These are phyloP conservation scores for Fusarium lateritium DNA, from an alignment of 2,329 filamentous ascomycete species.

Conservation along the genomic window DNA sequence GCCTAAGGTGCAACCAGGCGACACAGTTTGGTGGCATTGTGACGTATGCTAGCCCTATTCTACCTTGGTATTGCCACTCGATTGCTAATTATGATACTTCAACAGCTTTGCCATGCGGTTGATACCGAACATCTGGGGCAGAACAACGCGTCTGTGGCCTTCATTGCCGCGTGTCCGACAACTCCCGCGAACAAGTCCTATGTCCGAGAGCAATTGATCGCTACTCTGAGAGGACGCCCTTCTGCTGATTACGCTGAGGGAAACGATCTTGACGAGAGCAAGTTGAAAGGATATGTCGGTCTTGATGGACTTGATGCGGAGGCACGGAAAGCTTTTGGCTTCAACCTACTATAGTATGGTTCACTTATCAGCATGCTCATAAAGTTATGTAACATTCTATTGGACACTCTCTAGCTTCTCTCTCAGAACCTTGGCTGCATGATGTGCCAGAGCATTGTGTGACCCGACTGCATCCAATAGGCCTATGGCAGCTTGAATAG, in stretches of 20 bases:
- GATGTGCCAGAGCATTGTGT: background rate
- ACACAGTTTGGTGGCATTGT: conserved; percentile 60
- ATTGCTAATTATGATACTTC: background rate
- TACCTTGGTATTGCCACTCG: too few species aligned
- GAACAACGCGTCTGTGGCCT: conserved; percentile 4
- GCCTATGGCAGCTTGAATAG: background rate
- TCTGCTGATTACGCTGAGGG: conserved; percentile 2
- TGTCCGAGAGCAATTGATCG: background rate
- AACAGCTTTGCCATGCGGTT: conserved; percentile 12
- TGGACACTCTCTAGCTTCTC: background rate
- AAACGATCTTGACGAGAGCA: background rate
- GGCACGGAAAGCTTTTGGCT: background rate
- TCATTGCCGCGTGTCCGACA: conserved; percentile 10
- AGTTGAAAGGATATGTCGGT: background rate
- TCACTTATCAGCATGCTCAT: too few species aligned
- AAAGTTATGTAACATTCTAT: too few species aligned
- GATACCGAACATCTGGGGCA: conserved; percentile 5
- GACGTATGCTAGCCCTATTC: conserved; percentile 50
- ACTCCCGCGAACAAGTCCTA: background rate
- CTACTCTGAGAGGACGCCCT: background rate
- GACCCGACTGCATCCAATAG: conserved; percentile 3
- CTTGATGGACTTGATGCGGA: background rate
- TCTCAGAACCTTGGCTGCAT: background rate
- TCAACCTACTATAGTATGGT: background rate
- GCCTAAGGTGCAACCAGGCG: conserved; percentile 53